Conservation (phyloP, 1,284 basidiomycete genomes). For the Austropuccinia psidii region DNA sequence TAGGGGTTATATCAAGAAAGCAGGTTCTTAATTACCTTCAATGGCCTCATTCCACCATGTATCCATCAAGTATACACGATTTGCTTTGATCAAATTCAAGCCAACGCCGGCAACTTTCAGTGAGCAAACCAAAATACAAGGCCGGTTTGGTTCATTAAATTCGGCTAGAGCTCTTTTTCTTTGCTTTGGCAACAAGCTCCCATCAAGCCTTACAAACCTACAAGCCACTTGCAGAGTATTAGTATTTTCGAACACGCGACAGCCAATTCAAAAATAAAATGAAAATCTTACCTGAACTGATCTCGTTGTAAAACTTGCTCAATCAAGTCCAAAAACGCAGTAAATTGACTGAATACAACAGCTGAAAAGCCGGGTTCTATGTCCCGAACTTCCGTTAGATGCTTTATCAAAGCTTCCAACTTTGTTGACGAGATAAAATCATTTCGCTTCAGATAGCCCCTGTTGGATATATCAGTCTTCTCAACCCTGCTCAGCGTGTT, state of each 20-base stretch:
- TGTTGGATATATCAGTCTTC: not conserved
- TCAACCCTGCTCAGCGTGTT: not conserved
- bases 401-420: constrained; percentile 27
- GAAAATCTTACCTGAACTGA: constrained; percentile 13
- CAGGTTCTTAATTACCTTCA: no score
- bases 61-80: constrained; percentile 37
- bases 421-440: constrained; percentile 33
- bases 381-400: constrained; percentile 18
- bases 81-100: constrained; percentile 41
- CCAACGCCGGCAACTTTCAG: constrained; percentile 93
- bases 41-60: constrained; percentile 37
- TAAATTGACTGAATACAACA: constrained; percentile 50
- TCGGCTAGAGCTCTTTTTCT: constrained; percentile 65
- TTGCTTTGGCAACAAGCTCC: constrained; percentile 80
- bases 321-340: constrained; percentile 46
- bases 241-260: not conserved
- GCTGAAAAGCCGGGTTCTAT: constrained; percentile 42
- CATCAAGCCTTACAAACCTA: constrained; percentile 78
- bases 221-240: constrained; percentile 43
- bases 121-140: constrained; percentile 81
- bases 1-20: no score
- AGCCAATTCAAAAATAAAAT: constrained; percentile 38
- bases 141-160: constrained; percentile 67
- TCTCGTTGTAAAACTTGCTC: constrained; percentile 25
- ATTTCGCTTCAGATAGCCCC: constrained; percentile 4